A percentile compares a stretch with the other conserved stretches of the same genome.
Evolutionary conservation across 768 basidiomycete species (phyloP).

Genomic region (Leccinum uliginosum): DNA sequence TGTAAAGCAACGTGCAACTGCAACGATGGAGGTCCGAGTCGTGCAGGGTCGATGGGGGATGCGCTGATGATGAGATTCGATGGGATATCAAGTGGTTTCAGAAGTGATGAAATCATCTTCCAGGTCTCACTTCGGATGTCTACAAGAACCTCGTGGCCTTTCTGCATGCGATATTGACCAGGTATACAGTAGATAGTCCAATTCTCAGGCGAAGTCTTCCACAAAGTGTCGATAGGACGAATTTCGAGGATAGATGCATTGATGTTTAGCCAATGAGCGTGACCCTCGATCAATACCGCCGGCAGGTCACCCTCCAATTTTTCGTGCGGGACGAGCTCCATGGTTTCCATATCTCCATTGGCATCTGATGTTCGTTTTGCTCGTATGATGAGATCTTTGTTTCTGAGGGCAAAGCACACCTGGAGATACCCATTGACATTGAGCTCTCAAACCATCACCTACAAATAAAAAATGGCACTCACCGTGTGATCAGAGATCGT

Average conservation of each 20-base stretch:
- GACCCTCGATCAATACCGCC: conserved; percentile 5
- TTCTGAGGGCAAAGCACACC: conserved; percentile 18
- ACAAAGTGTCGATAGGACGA: conserved; percentile 15
- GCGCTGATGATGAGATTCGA: conserved; percentile 16
- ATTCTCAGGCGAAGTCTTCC: conserved; percentile 16
- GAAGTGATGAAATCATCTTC: conserved; percentile 13
- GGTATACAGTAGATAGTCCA: conserved; percentile 18
- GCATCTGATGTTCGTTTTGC: conserved; percentile 1
- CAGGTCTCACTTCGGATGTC: conserved; percentile 24
- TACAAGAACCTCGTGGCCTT: conserved; percentile 8
- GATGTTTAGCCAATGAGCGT: conserved; percentile 29
- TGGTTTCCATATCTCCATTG: background rate
- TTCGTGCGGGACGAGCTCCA: conserved; percentile 18
- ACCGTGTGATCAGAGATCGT: background rate
- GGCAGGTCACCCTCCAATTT: conserved; percentile 22
- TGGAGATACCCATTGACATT: conserved; percentile 5
- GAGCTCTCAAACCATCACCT: background rate
- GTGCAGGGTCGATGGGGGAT: background rate
- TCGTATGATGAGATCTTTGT: conserved; percentile 8
- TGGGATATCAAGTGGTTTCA: conserved; percentile 10
- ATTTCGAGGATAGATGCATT: conserved; percentile 18
- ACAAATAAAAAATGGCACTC: background rate
- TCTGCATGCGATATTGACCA: background rate
- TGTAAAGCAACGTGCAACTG: conserved; percentile 32
- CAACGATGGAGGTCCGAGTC: background rate